phyloP scores from a whole-genome alignment of 73 alveolate genomes.

The Durusdinium trenchii region DNA sequence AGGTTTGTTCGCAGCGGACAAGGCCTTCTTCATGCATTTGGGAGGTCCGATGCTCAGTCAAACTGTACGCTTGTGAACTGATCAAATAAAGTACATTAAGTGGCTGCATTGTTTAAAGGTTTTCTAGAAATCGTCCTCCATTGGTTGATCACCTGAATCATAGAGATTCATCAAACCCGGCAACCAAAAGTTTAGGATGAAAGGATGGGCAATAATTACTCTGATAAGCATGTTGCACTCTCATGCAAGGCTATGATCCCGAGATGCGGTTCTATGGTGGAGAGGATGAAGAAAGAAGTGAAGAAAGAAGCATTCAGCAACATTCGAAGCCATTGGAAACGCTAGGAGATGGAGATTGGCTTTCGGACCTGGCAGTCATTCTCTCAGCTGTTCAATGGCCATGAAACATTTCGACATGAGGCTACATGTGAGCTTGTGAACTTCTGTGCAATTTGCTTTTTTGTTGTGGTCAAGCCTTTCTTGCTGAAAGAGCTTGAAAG shows the following conservation, averaged over 20 bases:
- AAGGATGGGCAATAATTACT: neutral
- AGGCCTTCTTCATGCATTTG: conserved; percentile 67
- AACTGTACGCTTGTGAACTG: no score
- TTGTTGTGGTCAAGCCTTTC: no score
- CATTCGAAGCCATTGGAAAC: no score
- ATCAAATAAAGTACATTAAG: no score
- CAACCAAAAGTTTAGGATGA: neutral
- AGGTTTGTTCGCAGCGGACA: conserved; percentile 79
- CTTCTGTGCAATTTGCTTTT: no score
- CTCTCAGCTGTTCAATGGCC: neutral
- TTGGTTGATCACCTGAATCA: no score
- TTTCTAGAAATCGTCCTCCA: no score
- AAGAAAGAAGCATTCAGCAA: no score
- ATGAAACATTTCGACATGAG: no score
- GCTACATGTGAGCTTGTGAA: no score
- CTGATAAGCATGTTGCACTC: neutral
- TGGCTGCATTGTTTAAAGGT: no score
- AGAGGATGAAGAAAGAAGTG: conserved; percentile 13
- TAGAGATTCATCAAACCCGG: no score
- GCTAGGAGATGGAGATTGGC: conserved; percentile 83
- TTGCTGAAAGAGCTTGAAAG: neutral
- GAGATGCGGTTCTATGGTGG: conserved; percentile 92
- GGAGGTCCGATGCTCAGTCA: conserved; percentile 83
- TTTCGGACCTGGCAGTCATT: conserved; percentile 86
- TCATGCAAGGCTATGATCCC: conserved; percentile 73